A percentile compares a stretch with the other conserved stretches of the same genome.
Conservation (phyloP, 129 eudicot species). For the Erigeron canadensis region DNA sequence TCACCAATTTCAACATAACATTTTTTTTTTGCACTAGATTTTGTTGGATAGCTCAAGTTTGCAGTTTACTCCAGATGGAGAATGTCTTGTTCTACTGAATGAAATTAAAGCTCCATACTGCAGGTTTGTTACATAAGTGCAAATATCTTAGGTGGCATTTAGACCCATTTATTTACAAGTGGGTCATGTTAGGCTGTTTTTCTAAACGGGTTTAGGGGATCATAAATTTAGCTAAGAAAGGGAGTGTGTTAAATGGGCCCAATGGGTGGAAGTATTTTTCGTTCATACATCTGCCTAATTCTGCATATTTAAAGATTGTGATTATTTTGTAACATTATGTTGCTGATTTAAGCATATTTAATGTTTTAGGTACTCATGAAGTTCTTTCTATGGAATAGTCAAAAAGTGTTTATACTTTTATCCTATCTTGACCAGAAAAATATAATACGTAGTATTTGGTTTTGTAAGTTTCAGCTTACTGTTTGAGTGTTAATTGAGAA, state of each 20-base stretch:
- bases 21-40: conserved; percentile 46
- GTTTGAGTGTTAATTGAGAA: conserved; percentile 19
- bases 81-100: conserved; percentile 57
- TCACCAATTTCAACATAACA: not conserved
- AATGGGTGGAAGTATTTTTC: not conserved
- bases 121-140: conserved; percentile 47
- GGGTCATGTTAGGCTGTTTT: not conserved
- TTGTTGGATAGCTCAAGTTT: conserved; percentile 50
- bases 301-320: not conserved
- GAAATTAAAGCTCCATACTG: conserved; percentile 67
- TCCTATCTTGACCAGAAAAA: not conserved
- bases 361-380: not conserved
- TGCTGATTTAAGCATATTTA: not conserved
- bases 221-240: not conserved
- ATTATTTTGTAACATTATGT: not conserved
- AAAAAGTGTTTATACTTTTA: not conserved
- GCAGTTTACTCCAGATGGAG: conserved; percentile 82
- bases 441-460: not conserved
- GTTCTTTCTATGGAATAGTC: not conserved
- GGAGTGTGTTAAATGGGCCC: not conserved
- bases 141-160: not conserved
- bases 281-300: not conserved
- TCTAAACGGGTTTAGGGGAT: not conserved
- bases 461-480: conserved; percentile 12
- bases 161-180: not conserved